A percentile compares a stretch with the other conserved stretches of the same genome.
Evolutionary conservation across 2,329 filamentous ascomycete species (phyloP).

Genomic region (Sporothrix pseudoabietina): DNA sequence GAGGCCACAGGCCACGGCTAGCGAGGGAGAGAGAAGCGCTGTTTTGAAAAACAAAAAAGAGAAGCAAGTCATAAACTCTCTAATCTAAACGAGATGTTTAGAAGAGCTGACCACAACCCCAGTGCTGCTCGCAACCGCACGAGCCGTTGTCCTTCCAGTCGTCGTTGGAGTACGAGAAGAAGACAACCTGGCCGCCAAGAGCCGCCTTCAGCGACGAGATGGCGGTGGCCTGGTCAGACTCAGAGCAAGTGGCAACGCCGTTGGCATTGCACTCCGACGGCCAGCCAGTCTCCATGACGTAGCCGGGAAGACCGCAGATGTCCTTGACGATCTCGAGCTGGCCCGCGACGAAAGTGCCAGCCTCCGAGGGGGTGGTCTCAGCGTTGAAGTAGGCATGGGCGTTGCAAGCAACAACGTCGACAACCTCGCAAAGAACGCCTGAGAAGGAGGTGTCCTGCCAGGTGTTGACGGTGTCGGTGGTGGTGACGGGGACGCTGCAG

Average conservation of each 20-base stretch:
- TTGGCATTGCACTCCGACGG: slow-evolving; percentile 71
- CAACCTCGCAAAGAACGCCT: slow-evolving; percentile 64
- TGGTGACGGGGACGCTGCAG: slow-evolving; percentile 77
- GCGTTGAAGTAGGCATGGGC: slow-evolving; percentile 94
- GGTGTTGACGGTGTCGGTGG: slow-evolving; percentile 80
- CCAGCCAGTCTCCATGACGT: slow-evolving; percentile 93
- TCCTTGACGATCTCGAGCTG: slow-evolving; percentile 73
- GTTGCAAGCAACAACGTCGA: slow-evolving; percentile 83
- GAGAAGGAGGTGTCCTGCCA: slow-evolving; percentile 67
- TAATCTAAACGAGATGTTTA: background rate
- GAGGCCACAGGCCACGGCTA: background rate
- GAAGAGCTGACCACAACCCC: slow-evolving; percentile 64
- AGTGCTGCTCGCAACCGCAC: slow-evolving; percentile 77
- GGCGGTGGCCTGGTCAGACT: slow-evolving; percentile 67
- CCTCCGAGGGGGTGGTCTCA: slow-evolving; percentile 60
- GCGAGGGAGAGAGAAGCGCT: background rate
- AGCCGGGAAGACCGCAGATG: slow-evolving; percentile 73
- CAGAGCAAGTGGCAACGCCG: slow-evolving; percentile 70
- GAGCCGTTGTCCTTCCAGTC: slow-evolving; percentile 74
- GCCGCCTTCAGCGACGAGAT: slow-evolving; percentile 68
- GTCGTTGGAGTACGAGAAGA: slow-evolving; percentile 83
- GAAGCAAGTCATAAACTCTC: background rate
- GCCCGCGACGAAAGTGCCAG: slow-evolving; percentile 73
- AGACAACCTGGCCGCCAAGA: slow-evolving; percentile 69
- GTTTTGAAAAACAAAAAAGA: background rate